Evolutionary conservation across 768 basidiomycete genomes (phyloP).

Genomic region (Lentinula aciculospora): DNA sequence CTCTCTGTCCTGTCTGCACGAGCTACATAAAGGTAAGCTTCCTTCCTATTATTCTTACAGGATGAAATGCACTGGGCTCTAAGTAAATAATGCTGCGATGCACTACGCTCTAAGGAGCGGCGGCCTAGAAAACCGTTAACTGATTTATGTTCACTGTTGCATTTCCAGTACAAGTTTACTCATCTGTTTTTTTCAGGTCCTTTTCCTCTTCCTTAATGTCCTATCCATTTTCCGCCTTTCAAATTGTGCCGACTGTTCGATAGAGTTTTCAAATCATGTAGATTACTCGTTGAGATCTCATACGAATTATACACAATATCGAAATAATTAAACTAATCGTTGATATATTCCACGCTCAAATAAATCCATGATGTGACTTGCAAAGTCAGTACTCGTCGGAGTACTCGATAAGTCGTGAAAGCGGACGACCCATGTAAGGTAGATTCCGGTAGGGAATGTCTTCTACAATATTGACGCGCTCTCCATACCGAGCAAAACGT

Average conservation of each 20-base stretch:
- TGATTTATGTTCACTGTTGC: slow-evolving; percentile 7
- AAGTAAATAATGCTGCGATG: slow-evolving; percentile 36
- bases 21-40: neutral
- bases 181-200: neutral
- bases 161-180: neutral
- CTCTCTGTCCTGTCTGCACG: neutral
- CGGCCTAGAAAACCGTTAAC: slow-evolving; percentile 55
- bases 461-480: neutral
- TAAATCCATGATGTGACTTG: too few relatives aligned
- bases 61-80: slow-evolving; percentile 66
- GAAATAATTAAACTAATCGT: too few relatives aligned
- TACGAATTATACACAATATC: too few relatives aligned
- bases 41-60: neutral
- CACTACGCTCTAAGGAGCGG: slow-evolving; percentile 40
- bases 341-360: too few relatives aligned
- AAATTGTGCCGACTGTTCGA: neutral
- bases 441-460: neutral
- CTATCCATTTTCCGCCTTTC: neutral
- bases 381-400: neutral
- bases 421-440: neutral
- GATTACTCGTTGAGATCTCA: too few relatives aligned
- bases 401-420: neutral
- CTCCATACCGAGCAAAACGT: neutral
- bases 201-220: too few relatives aligned
- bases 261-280: too few relatives aligned